A percentile compares a stretch with the other conserved stretches of the same genome.
Conservation (phyloP, 495 filamentous ascomycete species). For the Pseudotulostoma volvatum region DNA sequence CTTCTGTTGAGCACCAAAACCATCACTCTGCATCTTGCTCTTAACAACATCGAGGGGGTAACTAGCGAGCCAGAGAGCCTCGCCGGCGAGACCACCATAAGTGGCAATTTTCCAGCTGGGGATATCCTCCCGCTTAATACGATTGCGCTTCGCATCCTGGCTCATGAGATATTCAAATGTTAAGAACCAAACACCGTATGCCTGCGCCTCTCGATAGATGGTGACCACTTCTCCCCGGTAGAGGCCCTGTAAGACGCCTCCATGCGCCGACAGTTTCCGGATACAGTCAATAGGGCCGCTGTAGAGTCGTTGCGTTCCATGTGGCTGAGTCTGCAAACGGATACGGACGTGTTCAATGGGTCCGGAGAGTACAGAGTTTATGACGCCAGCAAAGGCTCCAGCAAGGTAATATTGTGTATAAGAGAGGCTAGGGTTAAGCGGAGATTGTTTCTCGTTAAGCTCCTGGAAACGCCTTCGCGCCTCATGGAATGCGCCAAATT, state of each 20-base stretch:
- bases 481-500: slow-evolving; percentile 94
- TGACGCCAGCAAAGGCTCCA: slow-evolving; percentile 81
- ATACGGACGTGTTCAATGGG: slow-evolving; percentile 98
- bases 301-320: slow-evolving; percentile 65
- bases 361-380: slow-evolving; percentile 74
- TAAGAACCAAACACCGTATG: slow-evolving; percentile 91
- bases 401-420: slow-evolving; percentile 81
- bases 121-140: slow-evolving; percentile 56
- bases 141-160: slow-evolving; percentile 59
- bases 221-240: slow-evolving; percentile 84
- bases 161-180: slow-evolving; percentile 96
- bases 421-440: slow-evolving; percentile 33
- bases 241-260: slow-evolving; percentile 51
- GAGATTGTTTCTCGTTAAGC: slow-evolving; percentile 41
- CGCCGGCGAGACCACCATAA: slow-evolving; percentile 86
- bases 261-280: slow-evolving; percentile 53
- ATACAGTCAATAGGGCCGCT: slow-evolving; percentile 78
- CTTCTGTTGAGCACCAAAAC: slow-evolving; percentile 50
- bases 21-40: slow-evolving; percentile 99
- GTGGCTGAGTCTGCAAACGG: slow-evolving; percentile 91
- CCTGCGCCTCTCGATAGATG: slow-evolving; percentile 73
- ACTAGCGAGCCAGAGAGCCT: slow-evolving; percentile 79
- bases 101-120: slow-evolving; percentile 70
- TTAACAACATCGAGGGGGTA: slow-evolving; percentile 97
- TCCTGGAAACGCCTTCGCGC: slow-evolving; percentile 74